phyloP scores from a whole-genome alignment of 495 filamentous ascomycete genomes.

The Neurospora tetraspora region DNA sequence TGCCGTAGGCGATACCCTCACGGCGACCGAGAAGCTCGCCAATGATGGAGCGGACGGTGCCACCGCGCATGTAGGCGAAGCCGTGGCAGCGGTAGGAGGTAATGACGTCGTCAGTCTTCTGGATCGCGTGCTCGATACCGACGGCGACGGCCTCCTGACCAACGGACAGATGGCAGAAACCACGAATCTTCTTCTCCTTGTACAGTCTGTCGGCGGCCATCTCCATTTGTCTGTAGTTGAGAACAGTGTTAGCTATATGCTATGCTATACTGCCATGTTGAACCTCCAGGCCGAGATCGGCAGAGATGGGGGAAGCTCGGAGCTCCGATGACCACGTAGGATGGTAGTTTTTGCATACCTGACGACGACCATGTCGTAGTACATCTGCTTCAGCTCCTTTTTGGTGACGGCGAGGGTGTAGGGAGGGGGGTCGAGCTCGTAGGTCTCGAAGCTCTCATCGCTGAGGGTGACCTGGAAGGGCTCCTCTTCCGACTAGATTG shows the following conservation, averaged over 20 bases:
- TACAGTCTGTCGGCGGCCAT: conserved; percentile 97
- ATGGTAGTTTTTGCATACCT: conserved; percentile 47
- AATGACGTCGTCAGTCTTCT: conserved; percentile 84
- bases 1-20: conserved; percentile 95
- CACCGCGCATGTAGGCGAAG: conserved; percentile 94
- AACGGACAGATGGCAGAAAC: conserved; percentile 97
- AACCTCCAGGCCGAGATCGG: background rate
- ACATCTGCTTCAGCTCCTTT: conserved; percentile 97
- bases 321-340: background rate
- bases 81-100: conserved; percentile 98
- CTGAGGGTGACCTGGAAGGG: conserved; percentile 86
- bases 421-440: conserved; percentile 90
- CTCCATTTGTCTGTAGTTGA: conserved; percentile 75
- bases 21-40: conserved; percentile 91
- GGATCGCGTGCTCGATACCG: conserved; percentile 93
- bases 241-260: background rate
- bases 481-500: conserved; percentile 78
- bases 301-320: background rate
- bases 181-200: conserved; percentile 99
- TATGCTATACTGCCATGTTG: background rate
- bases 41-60: conserved; percentile 83
- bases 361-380: conserved; percentile 90
- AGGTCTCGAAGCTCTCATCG: conserved; percentile 98
- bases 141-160: conserved; percentile 96
- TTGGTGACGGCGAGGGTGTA: conserved; percentile 91